Evolutionary conservation across 768 basidiomycete species (phyloP).

Genomic region (Amanita rimosa): DNA sequence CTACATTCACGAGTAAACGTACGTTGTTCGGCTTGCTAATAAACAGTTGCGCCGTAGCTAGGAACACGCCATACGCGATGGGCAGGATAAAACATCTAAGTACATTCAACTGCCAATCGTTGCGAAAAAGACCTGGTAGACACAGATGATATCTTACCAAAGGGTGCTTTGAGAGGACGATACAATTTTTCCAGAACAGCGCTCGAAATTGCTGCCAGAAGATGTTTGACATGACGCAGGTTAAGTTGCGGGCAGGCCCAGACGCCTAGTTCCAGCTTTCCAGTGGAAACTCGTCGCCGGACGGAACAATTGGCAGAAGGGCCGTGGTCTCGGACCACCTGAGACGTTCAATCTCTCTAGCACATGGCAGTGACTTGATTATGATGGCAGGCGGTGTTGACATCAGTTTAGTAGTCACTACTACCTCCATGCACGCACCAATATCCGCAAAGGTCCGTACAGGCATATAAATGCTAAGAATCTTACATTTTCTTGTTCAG

Average conservation of each 20-base stretch:
- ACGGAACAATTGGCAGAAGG: no score
- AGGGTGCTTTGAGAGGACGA: constrained; percentile 54
- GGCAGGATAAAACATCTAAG: constrained; percentile 54
- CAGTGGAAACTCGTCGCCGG: no score
- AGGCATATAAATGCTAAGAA: not conserved
- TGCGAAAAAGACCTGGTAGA: not conserved
- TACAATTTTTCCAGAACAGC: constrained; percentile 67
- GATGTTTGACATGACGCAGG: constrained; percentile 16
- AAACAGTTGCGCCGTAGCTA: constrained; percentile 53
- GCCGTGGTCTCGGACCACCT: not conserved
- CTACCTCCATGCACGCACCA: constrained; percentile 3
- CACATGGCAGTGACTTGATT: not conserved
- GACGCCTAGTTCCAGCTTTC: no score
- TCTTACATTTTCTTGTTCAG: constrained; percentile 15
- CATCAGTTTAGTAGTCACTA: no score
- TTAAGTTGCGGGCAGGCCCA: no score
- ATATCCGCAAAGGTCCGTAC: constrained; percentile 1
- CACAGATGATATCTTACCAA: constrained; percentile 31
- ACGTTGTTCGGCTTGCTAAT: constrained; percentile 52
- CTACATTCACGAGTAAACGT: not conserved
- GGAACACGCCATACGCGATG: constrained; percentile 54
- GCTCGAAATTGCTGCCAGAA: constrained; percentile 54
- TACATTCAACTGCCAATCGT: constrained; percentile 35
- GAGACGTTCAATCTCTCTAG: no score
- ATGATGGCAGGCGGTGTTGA: not conserved